These are phyloP conservation scores for Theobroma cacao DNA, from an alignment of 345 rosid species.

Conservation along the genomic window DNA sequence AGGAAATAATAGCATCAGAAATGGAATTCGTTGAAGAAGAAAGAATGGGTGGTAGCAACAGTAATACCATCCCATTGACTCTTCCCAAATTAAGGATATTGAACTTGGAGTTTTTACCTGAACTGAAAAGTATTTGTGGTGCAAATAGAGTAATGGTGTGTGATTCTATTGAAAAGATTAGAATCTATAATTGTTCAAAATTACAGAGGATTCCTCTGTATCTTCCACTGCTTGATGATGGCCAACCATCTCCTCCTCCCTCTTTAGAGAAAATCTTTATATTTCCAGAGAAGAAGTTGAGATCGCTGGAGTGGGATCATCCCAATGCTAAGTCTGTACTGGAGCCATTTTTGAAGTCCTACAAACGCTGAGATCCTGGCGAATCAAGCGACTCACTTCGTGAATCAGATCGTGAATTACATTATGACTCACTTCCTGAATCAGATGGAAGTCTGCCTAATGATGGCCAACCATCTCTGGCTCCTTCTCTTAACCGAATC, in stretches of 20 bases:
- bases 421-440: too few relatives aligned
- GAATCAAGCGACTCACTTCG: too few relatives aligned
- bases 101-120: neutral
- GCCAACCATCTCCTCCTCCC: neutral
- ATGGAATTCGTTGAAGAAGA: too few relatives aligned
- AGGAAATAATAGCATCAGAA: constrained; percentile 1
- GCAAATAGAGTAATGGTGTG: neutral
- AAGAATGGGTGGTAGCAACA: too few relatives aligned
- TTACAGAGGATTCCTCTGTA: neutral
- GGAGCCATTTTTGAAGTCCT: neutral
- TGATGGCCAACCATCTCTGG: neutral
- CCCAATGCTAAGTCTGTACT: neutral
- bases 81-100: neutral
- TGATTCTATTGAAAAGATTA: constrained; percentile 11
- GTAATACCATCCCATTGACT: too few relatives aligned
- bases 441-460: too few relatives aligned
- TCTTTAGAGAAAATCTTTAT: fast-evolving
- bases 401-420: too few relatives aligned
- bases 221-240: neutral
- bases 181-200: fast-evolving
- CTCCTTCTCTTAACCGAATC: too few relatives aligned
- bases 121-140: neutral
- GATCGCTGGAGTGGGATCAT: neutral
- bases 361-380: too few relatives aligned
- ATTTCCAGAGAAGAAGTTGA: neutral